Evolutionary conservation across 108 stramenopile species (phyloP).

Genomic region (Skeletonema costatum): DNA sequence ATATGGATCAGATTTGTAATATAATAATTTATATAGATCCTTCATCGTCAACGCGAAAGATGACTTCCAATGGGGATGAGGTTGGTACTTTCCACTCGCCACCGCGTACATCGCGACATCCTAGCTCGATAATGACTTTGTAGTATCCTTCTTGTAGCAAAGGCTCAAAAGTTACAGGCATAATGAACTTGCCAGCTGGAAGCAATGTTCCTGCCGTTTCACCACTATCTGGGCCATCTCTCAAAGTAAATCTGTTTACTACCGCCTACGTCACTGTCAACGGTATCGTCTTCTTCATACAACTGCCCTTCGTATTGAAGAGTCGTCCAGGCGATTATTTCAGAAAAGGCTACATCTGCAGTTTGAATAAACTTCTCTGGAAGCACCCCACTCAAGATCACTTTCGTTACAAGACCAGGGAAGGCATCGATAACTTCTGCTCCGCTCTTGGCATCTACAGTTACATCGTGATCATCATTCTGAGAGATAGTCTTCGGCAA

Average conservation of each 20-base stretch:
- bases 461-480: not conserved
- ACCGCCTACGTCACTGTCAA: not conserved
- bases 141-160: slow-evolving; percentile 22
- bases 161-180: slow-evolving; percentile 23
- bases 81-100: slow-evolving; percentile 26
- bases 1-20: not conserved
- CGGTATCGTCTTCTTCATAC: slow-evolving; percentile 28
- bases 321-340: slow-evolving; percentile 21
- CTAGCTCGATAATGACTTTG: slow-evolving; percentile 8
- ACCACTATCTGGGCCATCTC: not conserved
- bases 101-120: slow-evolving; percentile 29
- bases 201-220: slow-evolving; percentile 1
- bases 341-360: slow-evolving; percentile 11
- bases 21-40: not conserved
- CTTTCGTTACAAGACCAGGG: slow-evolving; percentile 13
- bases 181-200: slow-evolving; percentile 20
- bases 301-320: slow-evolving; percentile 15
- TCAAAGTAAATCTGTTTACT: not conserved
- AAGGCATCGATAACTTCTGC: slow-evolving; percentile 12
- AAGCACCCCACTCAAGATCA: slow-evolving; percentile 19
- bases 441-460: not conserved
- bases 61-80: not conserved
- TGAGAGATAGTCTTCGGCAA: not conserved
- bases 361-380: slow-evolving; percentile 13
- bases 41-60: slow-evolving; percentile 12